phyloP scores from a whole-genome alignment of 1,139 yeast genomes.

The Yamadazyma spencermartinsiae region DNA sequence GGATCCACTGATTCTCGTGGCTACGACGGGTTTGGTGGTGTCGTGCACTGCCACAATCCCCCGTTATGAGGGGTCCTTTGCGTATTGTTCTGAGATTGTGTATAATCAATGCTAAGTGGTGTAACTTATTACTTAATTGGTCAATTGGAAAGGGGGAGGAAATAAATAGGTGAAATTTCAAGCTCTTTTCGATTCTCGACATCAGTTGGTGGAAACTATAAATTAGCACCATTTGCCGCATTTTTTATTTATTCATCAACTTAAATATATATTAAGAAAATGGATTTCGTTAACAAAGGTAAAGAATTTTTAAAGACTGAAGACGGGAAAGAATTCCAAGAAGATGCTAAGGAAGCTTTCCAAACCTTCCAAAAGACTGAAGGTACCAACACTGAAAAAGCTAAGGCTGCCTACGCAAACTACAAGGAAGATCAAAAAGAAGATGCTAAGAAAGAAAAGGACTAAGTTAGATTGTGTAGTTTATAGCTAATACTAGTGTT shows the following conservation, averaged over 20 bases:
- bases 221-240: background rate
- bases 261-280: slow-evolving; percentile 10
- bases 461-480: slow-evolving; percentile 7
- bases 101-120: background rate
- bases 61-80: background rate
- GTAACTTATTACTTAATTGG: background rate
- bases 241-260: background rate
- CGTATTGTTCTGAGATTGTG: background rate
- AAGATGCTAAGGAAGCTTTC: slow-evolving; percentile 39
- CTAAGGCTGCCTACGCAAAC: slow-evolving; percentile 34
- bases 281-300: slow-evolving; percentile 44
- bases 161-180: background rate
- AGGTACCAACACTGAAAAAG: slow-evolving; percentile 34
- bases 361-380: slow-evolving; percentile 27
- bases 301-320: slow-evolving; percentile 21
- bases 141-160: slow-evolving; percentile 1
- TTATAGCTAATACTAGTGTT: no score
- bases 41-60: no score
- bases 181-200: background rate
- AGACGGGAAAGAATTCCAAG: slow-evolving; percentile 19
- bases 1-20: no score
- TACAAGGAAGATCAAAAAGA: slow-evolving; percentile 20
- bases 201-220: background rate
- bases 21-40: no score
- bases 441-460: slow-evolving; percentile 15